These are phyloP conservation scores for Yarrowia hollandica DNA, from an alignment of 805 yeast genomes.

Conservation along the genomic window DNA sequence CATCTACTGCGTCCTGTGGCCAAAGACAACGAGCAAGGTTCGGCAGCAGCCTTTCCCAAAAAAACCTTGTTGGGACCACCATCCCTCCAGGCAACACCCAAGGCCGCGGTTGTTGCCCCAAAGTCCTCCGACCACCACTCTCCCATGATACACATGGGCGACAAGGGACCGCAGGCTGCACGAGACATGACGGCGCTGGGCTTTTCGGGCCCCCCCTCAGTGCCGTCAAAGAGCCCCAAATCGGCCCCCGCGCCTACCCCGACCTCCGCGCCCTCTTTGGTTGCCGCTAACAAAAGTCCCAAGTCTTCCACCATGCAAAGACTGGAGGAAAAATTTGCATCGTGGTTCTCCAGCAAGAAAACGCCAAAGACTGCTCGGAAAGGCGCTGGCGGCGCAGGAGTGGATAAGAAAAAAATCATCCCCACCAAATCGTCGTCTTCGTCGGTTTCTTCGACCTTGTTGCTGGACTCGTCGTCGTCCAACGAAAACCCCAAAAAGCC, in stretches of 20 bases:
- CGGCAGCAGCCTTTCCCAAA: no score
- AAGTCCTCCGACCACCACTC: not conserved
- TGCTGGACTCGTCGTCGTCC: conserved; percentile 28
- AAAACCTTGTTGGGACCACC: not conserved
- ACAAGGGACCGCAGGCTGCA: conserved; percentile 17
- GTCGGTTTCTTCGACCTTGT: conserved; percentile 16
- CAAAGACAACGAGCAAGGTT: conserved; percentile 14
- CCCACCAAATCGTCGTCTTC: conserved; percentile 26
- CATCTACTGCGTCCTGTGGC: conserved; percentile 19
- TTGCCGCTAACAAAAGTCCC: conserved; percentile 20
- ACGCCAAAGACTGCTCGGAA: not conserved
- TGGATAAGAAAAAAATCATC: conserved; percentile 12
- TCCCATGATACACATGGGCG: conserved; percentile 23
- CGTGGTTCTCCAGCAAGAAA: conserved; percentile 23
- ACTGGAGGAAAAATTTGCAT: conserved; percentile 28
- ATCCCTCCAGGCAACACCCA: no score
- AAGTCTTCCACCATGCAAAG: conserved; percentile 28
- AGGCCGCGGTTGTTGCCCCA: not conserved
- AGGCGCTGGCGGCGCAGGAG: not conserved
- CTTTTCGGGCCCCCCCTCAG: conserved; percentile 3
- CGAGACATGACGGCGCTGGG: conserved; percentile 15
- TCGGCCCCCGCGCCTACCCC: not conserved
- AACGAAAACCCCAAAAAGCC: conserved; percentile 13
- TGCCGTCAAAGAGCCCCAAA: not conserved
- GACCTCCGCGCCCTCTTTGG: not conserved